A percentile compares a stretch with the other conserved stretches of the same genome.
Evolutionary conservation across 2,329 filamentous ascomycete species (phyloP).

Genomic region (Cylindrodendrum hubeiense): DNA sequence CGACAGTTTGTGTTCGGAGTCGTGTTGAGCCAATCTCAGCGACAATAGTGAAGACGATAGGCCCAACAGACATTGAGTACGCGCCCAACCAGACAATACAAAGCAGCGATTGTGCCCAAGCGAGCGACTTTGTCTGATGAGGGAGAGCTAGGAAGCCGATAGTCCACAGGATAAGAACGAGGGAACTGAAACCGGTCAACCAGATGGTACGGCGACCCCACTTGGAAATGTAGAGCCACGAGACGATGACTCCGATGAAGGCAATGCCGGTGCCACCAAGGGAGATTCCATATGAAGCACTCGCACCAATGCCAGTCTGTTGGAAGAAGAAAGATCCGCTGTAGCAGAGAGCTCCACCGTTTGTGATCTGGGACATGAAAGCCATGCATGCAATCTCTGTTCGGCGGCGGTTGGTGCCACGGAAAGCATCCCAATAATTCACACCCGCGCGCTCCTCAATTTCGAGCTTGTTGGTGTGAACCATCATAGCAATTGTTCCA

Average conservation of each 20-base stretch:
- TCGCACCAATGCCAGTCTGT: conserved; percentile 55
- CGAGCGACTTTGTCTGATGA: conserved; percentile 49
- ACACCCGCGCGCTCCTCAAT: conserved; percentile 54
- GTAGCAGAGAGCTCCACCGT: conserved; percentile 56
- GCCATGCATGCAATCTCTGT: conserved; percentile 59
- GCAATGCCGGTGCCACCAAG: conserved; percentile 58
- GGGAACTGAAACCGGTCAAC: conserved; percentile 52
- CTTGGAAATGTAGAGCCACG: conserved; percentile 57
- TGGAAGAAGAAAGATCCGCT: conserved; percentile 61
- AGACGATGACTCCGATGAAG: conserved; percentile 57
- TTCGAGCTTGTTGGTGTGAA: conserved; percentile 61
- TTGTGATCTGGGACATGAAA: conserved; percentile 57
- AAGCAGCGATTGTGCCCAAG: conserved; percentile 56
- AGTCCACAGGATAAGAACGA: conserved; percentile 55
- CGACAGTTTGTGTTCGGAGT: conserved; percentile 57
- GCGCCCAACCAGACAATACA: conserved; percentile 59
- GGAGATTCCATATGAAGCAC: conserved; percentile 55
- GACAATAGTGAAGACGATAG: conserved; percentile 58
- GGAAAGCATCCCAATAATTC: conserved; percentile 61
- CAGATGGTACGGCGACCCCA: conserved; percentile 59
- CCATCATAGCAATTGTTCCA: conserved; percentile 55
- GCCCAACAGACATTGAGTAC: conserved; percentile 59
- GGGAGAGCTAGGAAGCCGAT: conserved; percentile 57
- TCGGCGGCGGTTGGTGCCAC: conserved; percentile 59
- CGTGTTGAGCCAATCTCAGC: conserved; percentile 58